Percentiles rank a stretch among this genome's conserved stretches.
These are phyloP conservation scores for Liriodendron chinense DNA, from an alignment of 164 flowering plant genomes.

Conservation along the genomic window DNA sequence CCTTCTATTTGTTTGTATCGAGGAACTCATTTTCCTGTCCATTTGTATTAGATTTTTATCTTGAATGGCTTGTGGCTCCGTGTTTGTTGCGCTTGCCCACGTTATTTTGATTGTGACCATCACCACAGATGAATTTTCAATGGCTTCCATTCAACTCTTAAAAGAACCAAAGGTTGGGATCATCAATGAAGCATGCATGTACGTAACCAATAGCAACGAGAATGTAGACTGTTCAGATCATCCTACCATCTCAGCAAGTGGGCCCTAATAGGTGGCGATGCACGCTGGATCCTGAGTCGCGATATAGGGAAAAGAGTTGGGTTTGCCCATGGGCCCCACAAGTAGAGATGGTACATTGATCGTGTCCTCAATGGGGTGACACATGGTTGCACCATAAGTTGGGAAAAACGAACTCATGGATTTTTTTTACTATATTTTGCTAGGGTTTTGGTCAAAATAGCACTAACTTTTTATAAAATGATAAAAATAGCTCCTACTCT, in stretches of 20 bases:
- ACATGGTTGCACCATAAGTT: too few relatives aligned
- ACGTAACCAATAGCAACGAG: neutral
- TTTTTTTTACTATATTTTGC: too few relatives aligned
- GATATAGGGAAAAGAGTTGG: too few relatives aligned
- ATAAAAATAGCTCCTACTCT: too few relatives aligned
- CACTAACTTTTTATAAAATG: too few relatives aligned
- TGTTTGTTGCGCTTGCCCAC: slow-evolving; percentile 26
- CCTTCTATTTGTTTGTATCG: slow-evolving; percentile 22
- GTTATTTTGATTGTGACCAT: neutral
- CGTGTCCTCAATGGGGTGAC: too few relatives aligned
- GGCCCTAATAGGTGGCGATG: neutral
- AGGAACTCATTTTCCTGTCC: slow-evolving; percentile 24
- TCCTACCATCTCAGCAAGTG: neutral
- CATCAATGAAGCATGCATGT: neutral
- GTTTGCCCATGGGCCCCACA: too few relatives aligned
- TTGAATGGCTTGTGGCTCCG: slow-evolving; percentile 26
- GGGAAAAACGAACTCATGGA: too few relatives aligned
- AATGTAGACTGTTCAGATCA: neutral
- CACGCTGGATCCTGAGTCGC: too few relatives aligned
- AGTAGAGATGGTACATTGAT: too few relatives aligned
- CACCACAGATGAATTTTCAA: neutral
- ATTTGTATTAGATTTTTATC: slow-evolving; percentile 10
- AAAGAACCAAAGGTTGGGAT: too few relatives aligned
- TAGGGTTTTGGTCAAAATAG: too few relatives aligned
- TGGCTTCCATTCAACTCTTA: neutral